Evolutionary conservation across 2,329 filamentous ascomycete genomes (phyloP).

Genomic region (Pseudonectria foliicola): DNA sequence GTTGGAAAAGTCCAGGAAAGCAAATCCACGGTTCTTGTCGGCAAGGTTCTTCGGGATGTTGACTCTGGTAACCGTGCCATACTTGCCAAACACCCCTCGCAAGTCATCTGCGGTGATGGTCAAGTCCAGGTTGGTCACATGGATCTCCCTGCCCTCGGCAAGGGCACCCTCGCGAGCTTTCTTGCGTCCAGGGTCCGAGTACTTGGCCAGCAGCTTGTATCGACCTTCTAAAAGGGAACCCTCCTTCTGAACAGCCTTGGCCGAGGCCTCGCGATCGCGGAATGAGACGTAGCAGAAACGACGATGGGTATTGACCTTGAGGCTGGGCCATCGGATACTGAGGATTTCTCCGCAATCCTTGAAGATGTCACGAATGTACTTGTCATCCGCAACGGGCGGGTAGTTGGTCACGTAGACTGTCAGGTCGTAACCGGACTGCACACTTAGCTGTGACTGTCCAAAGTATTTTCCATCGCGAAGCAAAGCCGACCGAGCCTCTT

Average conservation of each 20-base stretch:
- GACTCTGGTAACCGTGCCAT: slow-evolving; percentile 66
- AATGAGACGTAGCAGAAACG: slow-evolving; percentile 98
- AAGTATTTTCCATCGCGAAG: slow-evolving; percentile 77
- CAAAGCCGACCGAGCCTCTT: slow-evolving; percentile 75
- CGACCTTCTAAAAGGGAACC: slow-evolving; percentile 61
- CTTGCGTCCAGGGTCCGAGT: slow-evolving; percentile 74
- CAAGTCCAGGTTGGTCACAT: slow-evolving; percentile 62
- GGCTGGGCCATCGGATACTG: slow-evolving; percentile 80
- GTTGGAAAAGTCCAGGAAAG: slow-evolving; percentile 69
- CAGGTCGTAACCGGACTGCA: slow-evolving; percentile 66
- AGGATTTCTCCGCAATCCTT: slow-evolving; percentile 72
- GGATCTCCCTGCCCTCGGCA: slow-evolving; percentile 82
- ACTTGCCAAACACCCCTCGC: slow-evolving; percentile 62
- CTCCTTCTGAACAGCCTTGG: slow-evolving; percentile 65
- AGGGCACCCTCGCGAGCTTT: slow-evolving; percentile 73
- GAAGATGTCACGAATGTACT: slow-evolving; percentile 62
- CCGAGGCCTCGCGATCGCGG: slow-evolving; percentile 57
- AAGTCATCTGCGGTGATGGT: slow-evolving; percentile 61
- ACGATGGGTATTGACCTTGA: slow-evolving; percentile 81
- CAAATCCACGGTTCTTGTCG: slow-evolving; percentile 68
- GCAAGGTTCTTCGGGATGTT: slow-evolving; percentile 62
- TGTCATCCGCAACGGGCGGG: slow-evolving; percentile 66
- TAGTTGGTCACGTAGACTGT: slow-evolving; percentile 92
- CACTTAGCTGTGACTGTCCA: slow-evolving; percentile 63
- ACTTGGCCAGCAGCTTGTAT: slow-evolving; percentile 66